Conservation (phyloP, 345 rosid genomes). For the Citropsis articulata region DNA sequence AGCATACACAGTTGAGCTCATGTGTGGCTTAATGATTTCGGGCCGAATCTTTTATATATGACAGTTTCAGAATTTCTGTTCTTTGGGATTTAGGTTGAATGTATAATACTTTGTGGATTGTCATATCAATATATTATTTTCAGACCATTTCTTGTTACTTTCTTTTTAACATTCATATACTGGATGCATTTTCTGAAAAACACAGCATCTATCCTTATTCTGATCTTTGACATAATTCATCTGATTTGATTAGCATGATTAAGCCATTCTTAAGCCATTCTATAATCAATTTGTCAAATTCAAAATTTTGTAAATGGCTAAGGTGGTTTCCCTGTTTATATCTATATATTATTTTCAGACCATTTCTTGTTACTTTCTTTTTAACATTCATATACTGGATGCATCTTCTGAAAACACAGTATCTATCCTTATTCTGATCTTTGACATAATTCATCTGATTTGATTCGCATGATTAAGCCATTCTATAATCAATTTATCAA, state of each 20-base stretch:
- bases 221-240: neutral
- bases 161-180: neutral
- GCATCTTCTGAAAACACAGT: neutral
- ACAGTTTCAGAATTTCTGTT: neutral
- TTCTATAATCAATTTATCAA: neutral
- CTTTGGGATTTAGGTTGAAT: neutral
- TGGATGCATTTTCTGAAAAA: neutral
- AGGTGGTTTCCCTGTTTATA: neutral
- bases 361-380: neutral
- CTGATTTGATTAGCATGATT: neutral
- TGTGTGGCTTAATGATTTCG: neutral
- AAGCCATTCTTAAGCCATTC: too few species aligned
- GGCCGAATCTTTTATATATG: neutral
- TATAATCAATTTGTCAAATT: neutral
- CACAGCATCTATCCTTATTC: neutral
- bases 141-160: neutral
- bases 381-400: neutral
- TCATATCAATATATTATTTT: neutral
- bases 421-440: neutral
- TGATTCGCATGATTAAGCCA: neutral
- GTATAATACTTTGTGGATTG: neutral
- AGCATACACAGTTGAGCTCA: neutral
- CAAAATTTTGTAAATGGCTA: neutral
- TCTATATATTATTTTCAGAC: neutral
- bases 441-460: neutral